Evolutionary conservation across 352 stramenopile species (phyloP).

Genomic region (Pythium plurisporium): DNA sequence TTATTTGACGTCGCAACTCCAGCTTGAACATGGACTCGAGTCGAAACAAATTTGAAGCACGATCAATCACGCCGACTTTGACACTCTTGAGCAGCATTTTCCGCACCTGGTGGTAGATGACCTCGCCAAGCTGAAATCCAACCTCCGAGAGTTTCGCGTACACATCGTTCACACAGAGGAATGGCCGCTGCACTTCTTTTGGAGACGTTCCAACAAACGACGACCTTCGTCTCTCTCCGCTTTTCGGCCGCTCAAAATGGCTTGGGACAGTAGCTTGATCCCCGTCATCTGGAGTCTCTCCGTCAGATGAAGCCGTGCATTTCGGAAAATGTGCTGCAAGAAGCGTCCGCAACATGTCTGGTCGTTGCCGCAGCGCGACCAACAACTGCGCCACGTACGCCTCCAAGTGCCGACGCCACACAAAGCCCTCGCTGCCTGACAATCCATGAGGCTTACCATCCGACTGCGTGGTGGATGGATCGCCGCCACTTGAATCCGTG

Average conservation of each 20-base stretch:
- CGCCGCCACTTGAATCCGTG: not conserved
- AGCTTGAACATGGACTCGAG: constrained; percentile 59
- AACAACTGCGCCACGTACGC: constrained; percentile 43
- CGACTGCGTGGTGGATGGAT: not conserved
- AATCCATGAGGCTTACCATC: not conserved
- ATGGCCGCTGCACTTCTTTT: not conserved
- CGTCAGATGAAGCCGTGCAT: constrained; percentile 8
- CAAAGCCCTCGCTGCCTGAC: not conserved
- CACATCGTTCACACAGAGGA: constrained; percentile 17
- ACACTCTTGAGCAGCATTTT: constrained; percentile 43
- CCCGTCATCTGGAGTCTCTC: not conserved
- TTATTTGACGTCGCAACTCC: constrained; percentile 53
- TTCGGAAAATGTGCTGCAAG: constrained; percentile 28
- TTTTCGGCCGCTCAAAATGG: not conserved
- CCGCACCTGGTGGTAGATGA: constrained; percentile 37
- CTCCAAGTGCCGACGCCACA: constrained; percentile 41
- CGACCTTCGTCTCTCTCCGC: not conserved
- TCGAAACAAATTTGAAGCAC: constrained; percentile 39
- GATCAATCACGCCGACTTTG: constrained; percentile 33
- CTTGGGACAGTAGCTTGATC: no score
- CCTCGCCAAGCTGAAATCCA: constrained; percentile 36
- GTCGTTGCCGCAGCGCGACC: constrained; percentile 31
- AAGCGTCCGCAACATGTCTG: constrained; percentile 32
- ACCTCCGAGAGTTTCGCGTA: constrained; percentile 36
- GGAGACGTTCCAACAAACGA: not conserved